Conservation (phyloP, 352 stramenopile species). For the Globisporangium yorkense region DNA sequence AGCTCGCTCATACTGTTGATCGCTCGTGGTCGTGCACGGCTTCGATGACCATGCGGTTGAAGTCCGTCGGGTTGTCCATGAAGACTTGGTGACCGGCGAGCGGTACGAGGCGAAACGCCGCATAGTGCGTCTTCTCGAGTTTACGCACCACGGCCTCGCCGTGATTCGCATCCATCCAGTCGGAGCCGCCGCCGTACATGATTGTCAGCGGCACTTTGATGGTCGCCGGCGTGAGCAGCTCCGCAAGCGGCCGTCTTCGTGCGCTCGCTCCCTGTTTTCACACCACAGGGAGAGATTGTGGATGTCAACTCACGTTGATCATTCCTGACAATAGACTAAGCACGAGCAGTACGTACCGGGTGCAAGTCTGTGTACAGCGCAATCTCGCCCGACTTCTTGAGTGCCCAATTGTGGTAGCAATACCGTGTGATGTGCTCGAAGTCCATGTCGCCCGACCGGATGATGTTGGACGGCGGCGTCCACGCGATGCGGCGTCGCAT, state of each 20-base stretch:
- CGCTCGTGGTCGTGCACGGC: slow-evolving; percentile 61
- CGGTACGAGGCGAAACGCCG: slow-evolving; percentile 60
- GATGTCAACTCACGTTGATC: background rate
- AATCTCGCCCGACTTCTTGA: slow-evolving; percentile 63
- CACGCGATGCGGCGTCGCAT: slow-evolving; percentile 54
- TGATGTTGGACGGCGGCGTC: slow-evolving; percentile 63
- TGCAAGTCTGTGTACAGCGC: slow-evolving; percentile 75
- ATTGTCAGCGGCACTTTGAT: slow-evolving; percentile 70
- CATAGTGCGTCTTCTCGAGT: slow-evolving; percentile 59
- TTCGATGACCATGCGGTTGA: slow-evolving; percentile 68
- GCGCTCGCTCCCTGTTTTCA: slow-evolving; percentile 42
- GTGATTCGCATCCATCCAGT: slow-evolving; percentile 77
- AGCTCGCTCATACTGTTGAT: slow-evolving; percentile 4
- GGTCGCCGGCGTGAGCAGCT: slow-evolving; percentile 42
- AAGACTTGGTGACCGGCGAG: slow-evolving; percentile 75
- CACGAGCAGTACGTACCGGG: slow-evolving; percentile 24
- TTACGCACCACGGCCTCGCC: slow-evolving; percentile 50
- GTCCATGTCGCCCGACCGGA: slow-evolving; percentile 63
- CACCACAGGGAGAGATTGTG: background rate
- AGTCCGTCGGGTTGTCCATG: slow-evolving; percentile 79
- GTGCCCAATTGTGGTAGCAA: slow-evolving; percentile 81
- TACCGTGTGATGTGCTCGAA: slow-evolving; percentile 66
- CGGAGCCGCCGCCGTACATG: slow-evolving; percentile 67
- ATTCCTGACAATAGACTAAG: background rate
- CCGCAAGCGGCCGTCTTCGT: slow-evolving; percentile 36